Evolutionary conservation across 495 filamentous ascomycete species (phyloP), one percentile per base, ranked within the genome.

Genomic region (Aspergillus egyptiacus): DNA sequence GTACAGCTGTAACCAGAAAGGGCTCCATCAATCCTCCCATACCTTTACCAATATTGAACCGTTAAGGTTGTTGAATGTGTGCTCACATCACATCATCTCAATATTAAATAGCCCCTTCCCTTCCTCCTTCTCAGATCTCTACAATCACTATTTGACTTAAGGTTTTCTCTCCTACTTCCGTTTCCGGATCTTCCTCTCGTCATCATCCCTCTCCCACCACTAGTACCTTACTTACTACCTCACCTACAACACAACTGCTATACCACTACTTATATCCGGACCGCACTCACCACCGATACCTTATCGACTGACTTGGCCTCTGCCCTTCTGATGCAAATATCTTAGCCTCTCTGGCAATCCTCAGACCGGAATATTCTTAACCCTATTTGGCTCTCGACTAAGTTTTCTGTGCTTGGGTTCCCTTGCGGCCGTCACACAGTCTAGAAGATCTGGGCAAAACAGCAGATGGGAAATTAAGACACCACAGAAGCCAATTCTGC

Each of bases 1-100:
- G 59, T 70, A 67, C 64, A 69, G 62, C 64, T 69, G 68, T 67
- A 62, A 71, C 65, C 65, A 57, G 68, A 71, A 68, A 64, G 57
- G 57, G 54, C 45, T 57, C 48, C 51, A 55, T 54, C 48, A n/a
- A 43, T 57, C 48, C 38, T 60, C 45, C 33, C 58, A 46, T 49
- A 33, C 45, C 33, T 56, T 43, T 49, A 33, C 49, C 48, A 55
- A 59, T 63, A 55, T 46, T 66, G 62, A 63, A 66, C 60, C 54
- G 60, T 68, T 63, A 58, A 67, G n/a, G n/a, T n/a, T n/a, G n/a
- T n/a, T n/a, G n/a, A n/a, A n/a, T n/a, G n/a, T n/a, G n/a, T n/a
- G n/a, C n/a, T n/a, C n/a, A n/a, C n/a, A n/a, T n/a, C 58, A 56
- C 58, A 64, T 67, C 60, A 56, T 53, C 49, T 57, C 58, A 59